A percentile compares a stretch with the other conserved stretches of the same genome.
Evolutionary conservation across 192 early-diverging fungal genomes (phyloP).

Genomic region (Phycomyces nitens): DNA sequence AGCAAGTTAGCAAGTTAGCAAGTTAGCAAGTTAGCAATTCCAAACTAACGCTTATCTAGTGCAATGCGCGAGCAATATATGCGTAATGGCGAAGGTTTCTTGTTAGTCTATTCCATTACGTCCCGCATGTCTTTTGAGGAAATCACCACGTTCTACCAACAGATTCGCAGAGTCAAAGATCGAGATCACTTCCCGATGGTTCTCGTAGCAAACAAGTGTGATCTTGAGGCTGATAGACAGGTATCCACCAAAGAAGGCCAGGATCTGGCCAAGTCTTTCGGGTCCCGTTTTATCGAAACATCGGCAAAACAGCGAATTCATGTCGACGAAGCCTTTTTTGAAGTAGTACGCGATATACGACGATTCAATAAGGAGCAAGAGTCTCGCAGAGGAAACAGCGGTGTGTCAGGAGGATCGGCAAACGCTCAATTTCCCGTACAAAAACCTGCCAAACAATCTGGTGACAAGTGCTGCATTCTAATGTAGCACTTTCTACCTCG

Average conservation of each 20-base stretch:
- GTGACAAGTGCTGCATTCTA: not conserved
- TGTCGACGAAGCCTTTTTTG: conserved; percentile 32
- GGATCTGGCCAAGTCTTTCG: conserved; percentile 53
- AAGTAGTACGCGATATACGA: conserved; percentile 80
- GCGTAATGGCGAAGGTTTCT: conserved; percentile 82
- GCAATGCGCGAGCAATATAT: conserved; percentile 76
- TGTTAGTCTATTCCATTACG: conserved; percentile 79
- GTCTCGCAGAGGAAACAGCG: not conserved
- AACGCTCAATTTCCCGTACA: too few relatives aligned
- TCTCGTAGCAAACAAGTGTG: conserved; percentile 87
- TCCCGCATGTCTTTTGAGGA: conserved; percentile 74
- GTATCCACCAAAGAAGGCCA: conserved; percentile 52
- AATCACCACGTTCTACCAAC: conserved; percentile 64
- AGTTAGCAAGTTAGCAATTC: not conserved
- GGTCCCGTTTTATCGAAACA: conserved; percentile 63
- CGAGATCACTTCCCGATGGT: conserved; percentile 72
- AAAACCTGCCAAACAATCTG: not conserved
- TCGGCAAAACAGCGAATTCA: conserved; percentile 38
- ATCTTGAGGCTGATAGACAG: conserved; percentile 65
- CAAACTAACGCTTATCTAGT: conserved; percentile 8
- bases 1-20: not conserved
- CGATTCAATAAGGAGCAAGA: conserved; percentile 71
- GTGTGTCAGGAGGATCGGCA: not conserved
- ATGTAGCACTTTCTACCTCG: not conserved
- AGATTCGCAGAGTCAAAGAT: conserved; percentile 82